Percentiles rank a stretch among this genome's conserved stretches.
Conservation (phyloP, 805 yeast species). For the Cyberlindnera maclurae region DNA sequence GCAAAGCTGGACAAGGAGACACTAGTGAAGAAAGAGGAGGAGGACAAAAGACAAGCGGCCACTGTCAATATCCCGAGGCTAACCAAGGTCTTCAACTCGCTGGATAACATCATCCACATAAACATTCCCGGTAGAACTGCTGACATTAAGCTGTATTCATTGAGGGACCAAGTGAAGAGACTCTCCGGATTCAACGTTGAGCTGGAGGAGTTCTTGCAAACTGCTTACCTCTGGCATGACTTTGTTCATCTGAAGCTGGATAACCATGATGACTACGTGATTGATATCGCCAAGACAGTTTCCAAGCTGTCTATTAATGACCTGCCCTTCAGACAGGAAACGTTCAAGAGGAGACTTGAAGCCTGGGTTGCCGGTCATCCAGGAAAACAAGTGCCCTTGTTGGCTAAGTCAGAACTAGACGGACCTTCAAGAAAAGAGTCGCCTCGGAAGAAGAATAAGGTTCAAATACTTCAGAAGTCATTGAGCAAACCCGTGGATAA, state of each 20-base stretch:
- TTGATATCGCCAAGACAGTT: conserved; percentile 15
- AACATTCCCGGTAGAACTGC: conserved; percentile 13
- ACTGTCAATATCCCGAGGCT: conserved; percentile 21
- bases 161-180: conserved; percentile 13
- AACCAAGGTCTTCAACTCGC: conserved; percentile 12
- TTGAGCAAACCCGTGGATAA: neutral
- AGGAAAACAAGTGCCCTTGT: conserved; percentile 11
- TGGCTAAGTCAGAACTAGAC: conserved; percentile 1
- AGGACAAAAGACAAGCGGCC: conserved; percentile 13
- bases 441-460: conserved; percentile 8
- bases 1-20: conserved; percentile 39
- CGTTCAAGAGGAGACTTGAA: conserved; percentile 9
- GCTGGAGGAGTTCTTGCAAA: conserved; percentile 13
- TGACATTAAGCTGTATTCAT: conserved; percentile 11
- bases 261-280: conserved; percentile 12
- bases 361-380: conserved; percentile 14
- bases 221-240: conserved; percentile 18
- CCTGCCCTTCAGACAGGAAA: conserved; percentile 3
- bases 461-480: conserved; percentile 2
- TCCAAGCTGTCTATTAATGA: conserved; percentile 4
- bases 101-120: conserved; percentile 14
- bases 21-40: no score
- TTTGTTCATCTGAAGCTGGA: conserved; percentile 11
- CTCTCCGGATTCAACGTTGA: conserved; percentile 7
- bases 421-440: neutral